Base-by-base conservation (phyloP, 164 flowering plant species). In the Vitis cinerea region DNA sequence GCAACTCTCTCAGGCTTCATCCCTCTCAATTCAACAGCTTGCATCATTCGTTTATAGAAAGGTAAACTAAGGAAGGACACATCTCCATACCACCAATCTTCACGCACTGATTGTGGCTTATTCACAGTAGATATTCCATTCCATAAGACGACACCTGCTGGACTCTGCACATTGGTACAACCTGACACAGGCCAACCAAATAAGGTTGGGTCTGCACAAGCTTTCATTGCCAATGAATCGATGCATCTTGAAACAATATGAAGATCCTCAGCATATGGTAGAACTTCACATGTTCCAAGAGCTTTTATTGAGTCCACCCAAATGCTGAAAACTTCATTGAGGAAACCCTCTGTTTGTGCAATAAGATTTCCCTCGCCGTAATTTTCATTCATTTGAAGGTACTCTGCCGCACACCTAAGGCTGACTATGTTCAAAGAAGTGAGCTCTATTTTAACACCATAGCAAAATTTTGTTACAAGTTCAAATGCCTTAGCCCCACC, bases 11-110 rank as follows among this genome's bases (percentile, higher is more conserved):
- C 83, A 23, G 82, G 76, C 58, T 65, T 76, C 81, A 83, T 76
- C 1, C 90, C 86, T 67, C 71, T 76, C 10, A 69, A 58, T 65
- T 74, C 81, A 54, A 86, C 65, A 29, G 85, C 81, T 48, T 58
- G 62, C 27, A 86, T 73, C 55, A 86, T 53, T 13, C 82, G 61
- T 73, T 79, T 86, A 59, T 75, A 86, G 0, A 84, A 59, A 10
- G 76, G 79, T 13, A 86, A 70, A 15, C 75, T 75, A 49, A 86
- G 83, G 49, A 63, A 73, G 1, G 87, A 82, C 2, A 77, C 83
- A 74, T 86, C 90, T 63, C 73, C 82, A 50, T 72, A 86, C 90
- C 90, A 86, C 88, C 90, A 86, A 68, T 81, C 82, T 9, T 84
- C 83, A 19, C 64, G 67, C 2, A 37, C 9, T 1, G 74, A 44